Base-by-base conservation (phyloP, 225 moss, liverwort and hornwort species). In the Marchantia paleacea region DNA sequence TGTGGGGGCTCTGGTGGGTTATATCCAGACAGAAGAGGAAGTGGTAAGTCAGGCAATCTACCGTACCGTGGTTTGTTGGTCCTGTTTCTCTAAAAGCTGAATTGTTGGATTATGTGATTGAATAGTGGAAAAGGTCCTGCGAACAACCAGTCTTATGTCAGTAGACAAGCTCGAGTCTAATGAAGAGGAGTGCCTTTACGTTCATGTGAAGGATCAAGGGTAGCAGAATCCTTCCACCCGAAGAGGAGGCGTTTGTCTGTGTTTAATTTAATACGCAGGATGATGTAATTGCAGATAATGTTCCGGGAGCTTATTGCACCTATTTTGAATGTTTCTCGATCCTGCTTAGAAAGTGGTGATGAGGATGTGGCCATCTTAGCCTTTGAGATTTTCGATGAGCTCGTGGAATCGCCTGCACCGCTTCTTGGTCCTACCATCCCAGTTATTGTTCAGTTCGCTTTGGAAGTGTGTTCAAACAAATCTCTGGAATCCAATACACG, bases 1-100 rank as follows among this genome's bases (percentile, higher is more conserved):
- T 84, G 99, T 99, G 78, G 99, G 94, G 84, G 91, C 99, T 76
- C 95, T 99, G 74, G 99, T 99, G 82, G 94, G 94, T 55, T 95
- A 99, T 83, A 95, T 99, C 28, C 94, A 99, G 86, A 91, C 93
- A n/a, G 95, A 94, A 83, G 91, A 99, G 82, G 99, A 99, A 99
- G 95, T 99, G 79, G 95, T 94, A 86, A 94, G 91, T 90, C 68
- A 55, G 15, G 39, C 19, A 20, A 57, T 28, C 60, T 30, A 60
- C 20, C 20, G 10, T 0, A 39, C 5, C 39, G 39, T n/a, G 22
- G 13, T 10, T 47, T 72, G 20, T 22, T 24, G 22, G 15, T 24
- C 22, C 1, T 62, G 8, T n/a, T 11, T 52, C 10, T n/a, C 60
- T 12, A 1, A 24, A 18, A 72, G 51, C 9, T 50, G 20, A 39